Evolutionary conservation across 176 grass and related monocot genomes (phyloP).

Genomic region (Carex littledalei): DNA sequence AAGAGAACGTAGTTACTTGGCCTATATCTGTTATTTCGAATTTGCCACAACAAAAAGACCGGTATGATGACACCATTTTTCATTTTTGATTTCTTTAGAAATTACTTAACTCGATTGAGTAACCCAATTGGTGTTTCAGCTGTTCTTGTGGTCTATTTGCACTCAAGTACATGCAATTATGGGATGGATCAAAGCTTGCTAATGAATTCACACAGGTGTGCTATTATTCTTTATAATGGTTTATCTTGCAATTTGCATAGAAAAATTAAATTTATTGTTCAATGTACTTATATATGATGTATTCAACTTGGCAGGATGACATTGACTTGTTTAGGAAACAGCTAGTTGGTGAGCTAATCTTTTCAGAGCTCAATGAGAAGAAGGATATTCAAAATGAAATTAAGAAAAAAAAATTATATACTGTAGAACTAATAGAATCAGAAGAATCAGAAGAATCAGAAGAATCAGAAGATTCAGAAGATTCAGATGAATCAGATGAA

Average conservation of each 20-base stretch:
- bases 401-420: too few species aligned
- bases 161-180: neutral
- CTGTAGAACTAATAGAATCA: too few species aligned
- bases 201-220: neutral
- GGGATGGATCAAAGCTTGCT: neutral
- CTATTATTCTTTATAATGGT: neutral
- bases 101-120: neutral
- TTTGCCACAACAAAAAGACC: neutral
- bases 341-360: too few species aligned
- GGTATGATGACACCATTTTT: neutral
- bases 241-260: neutral
- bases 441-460: too few species aligned
- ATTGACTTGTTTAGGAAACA: too few species aligned
- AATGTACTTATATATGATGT: too few species aligned
- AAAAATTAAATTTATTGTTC: too few species aligned
- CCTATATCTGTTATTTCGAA: neutral
- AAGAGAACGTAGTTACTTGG: neutral
- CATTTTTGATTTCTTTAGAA: neutral
- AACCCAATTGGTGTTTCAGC: neutral
- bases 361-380: too few species aligned
- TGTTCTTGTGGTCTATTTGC: constrained; percentile 1
- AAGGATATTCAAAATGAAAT: too few species aligned
- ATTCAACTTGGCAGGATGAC: too few species aligned
- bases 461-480: too few species aligned
- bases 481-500: too few species aligned